Evolutionary conservation across 2,329 filamentous ascomycete genomes (phyloP), one percentile per base, ranked within the genome.

Genomic region (Zarea fungicola): DNA sequence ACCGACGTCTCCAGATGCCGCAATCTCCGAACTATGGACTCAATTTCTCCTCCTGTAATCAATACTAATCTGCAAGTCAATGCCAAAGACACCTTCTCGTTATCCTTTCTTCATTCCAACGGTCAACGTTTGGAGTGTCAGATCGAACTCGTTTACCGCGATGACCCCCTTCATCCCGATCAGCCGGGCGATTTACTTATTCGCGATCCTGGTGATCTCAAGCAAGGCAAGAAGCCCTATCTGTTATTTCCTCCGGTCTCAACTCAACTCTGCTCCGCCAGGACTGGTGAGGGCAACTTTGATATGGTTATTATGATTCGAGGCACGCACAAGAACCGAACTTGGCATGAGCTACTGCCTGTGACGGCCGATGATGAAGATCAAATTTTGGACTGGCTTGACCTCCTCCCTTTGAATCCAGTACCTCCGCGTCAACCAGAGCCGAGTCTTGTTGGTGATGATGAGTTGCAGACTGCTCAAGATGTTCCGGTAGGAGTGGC

Each of bases 241-340:
- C 77, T 99, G 5, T 76, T 99, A 1, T 96, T 99, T 60, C 87
- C 91, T n/a, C 92, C 93, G 1, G 76, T 96, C n/a, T 76, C 84
- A 16, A 76, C 81, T 54, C 74, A 77, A 29, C 77, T 81, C 52
- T 77, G 95, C 18, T 97, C 93, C 11, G 89, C 90, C 42, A 83
- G 92, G 32, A 82, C 77, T 52, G 90, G 90, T 11, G 84, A 90
- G 31, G 65, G 70, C 31, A 74, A 78, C 45, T 78, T 81, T 23
- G 84, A 95, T 56, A 77, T 97, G 53, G 77, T 96, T 8, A 72
- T 95, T 51, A 96, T 97, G 91, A 77, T 96, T 48, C 83, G 89
- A 51, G 90, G 89, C 34, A 72, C 73, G 3, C 67, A 78, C 53
- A 78, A 81, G 31, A 78, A 76, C 7, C 72, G 77, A 45, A 81